Conservation (phyloP, 2,329 filamentous ascomycete genomes). For the Colletotrichum horii region DNA sequence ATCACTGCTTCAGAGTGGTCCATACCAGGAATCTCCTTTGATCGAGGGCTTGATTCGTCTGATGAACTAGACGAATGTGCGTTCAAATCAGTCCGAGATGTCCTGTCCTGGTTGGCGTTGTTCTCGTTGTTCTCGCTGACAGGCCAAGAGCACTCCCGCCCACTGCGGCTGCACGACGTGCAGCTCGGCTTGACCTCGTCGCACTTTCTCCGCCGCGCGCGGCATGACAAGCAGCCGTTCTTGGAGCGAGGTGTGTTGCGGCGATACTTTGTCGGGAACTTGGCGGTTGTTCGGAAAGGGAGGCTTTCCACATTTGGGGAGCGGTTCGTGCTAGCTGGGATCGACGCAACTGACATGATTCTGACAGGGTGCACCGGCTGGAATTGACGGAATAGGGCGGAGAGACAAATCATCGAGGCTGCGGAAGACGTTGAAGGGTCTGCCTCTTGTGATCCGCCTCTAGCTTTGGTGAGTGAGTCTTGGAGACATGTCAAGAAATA, state of each 20-base stretch:
- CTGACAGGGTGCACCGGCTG: neutral
- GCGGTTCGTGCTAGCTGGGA: neutral
- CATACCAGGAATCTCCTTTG: neutral
- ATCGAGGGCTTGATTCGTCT: fast-evolving
- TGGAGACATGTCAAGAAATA: neutral
- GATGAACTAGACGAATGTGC: neutral
- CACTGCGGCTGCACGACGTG: neutral
- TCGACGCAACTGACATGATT: neutral
- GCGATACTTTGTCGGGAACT: neutral
- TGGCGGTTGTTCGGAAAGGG: neutral
- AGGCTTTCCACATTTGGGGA: neutral
- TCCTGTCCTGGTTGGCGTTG: fast-evolving
- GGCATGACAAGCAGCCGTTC: neutral
- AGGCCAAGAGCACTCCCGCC: neutral
- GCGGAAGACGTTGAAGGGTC: neutral
- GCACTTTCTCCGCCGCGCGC: neutral
- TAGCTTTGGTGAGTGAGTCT: neutral
- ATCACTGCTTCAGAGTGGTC: neutral
- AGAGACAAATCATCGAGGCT: neutral
- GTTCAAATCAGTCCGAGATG: neutral
- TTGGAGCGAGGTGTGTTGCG: neutral
- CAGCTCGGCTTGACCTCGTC: neutral
- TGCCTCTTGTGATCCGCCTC: fast-evolving
- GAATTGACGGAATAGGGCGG: neutral
- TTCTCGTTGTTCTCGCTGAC: neutral